Percentiles rank a stretch among this genome's conserved stretches.
Conservation (phyloP, 163 green algal species). For the Scenedesmus sp. region DNA sequence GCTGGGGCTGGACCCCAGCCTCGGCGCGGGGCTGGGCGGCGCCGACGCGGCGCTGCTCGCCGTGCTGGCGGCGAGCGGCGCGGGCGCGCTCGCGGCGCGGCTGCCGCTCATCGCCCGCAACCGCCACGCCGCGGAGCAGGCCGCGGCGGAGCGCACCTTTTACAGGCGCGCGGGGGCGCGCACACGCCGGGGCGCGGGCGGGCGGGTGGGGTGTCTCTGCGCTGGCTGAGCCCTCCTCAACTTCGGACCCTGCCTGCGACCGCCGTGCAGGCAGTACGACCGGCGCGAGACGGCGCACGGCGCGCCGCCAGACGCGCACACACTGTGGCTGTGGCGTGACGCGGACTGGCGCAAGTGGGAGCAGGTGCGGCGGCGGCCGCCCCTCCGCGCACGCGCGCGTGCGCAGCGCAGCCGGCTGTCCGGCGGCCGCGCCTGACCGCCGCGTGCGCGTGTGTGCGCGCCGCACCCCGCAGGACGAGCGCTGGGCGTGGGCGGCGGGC, state of each 20-base stretch:
- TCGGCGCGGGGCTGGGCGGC: not conserved
- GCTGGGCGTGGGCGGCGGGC: constrained; percentile 14
- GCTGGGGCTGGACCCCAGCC: constrained; percentile 12
- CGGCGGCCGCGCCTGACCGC: too few relatives aligned
- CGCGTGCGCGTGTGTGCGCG: too few relatives aligned
- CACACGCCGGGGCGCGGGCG: too few relatives aligned
- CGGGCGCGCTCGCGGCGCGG: constrained; percentile 3
- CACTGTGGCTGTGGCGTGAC: constrained; percentile 45
- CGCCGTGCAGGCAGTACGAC: constrained; percentile 45
- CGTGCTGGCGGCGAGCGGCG: constrained; percentile 23
- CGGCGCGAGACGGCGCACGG: constrained; percentile 20
- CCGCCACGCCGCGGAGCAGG: constrained; percentile 40
- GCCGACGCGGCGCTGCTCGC: constrained; percentile 26
- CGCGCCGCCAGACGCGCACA: constrained; percentile 40
- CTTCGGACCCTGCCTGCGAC: too few relatives aligned
- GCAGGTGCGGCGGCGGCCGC: too few relatives aligned
- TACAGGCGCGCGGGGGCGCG: constrained; percentile 45
- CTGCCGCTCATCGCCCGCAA: constrained; percentile 35
- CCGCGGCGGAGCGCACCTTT: constrained; percentile 23
- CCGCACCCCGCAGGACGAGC: too few relatives aligned
- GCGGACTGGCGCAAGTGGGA: constrained; percentile 47
- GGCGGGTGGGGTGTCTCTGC: too few relatives aligned
- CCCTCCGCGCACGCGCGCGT: too few relatives aligned
- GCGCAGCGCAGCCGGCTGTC: too few relatives aligned
- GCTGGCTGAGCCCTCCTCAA: too few relatives aligned